These are phyloP conservation scores for Aphanomyces invadans DNA, from an alignment of 352 stramenopile species.

Conservation along the genomic window DNA sequence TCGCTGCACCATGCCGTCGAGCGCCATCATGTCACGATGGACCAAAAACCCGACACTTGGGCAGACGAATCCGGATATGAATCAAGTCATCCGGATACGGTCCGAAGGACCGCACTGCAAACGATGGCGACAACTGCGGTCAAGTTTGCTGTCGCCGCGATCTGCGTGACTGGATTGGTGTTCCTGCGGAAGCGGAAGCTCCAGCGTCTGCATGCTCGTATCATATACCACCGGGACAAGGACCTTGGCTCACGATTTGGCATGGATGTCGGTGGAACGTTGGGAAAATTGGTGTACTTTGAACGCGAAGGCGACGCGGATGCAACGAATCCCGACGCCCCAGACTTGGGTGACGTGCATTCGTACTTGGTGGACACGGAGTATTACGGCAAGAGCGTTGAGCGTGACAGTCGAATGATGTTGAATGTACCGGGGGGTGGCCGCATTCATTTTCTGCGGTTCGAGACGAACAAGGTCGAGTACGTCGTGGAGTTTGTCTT, in stretches of 20 bases:
- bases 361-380: constrained; percentile 35
- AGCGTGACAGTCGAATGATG: constrained; percentile 39
- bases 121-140: not conserved
- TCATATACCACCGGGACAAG: constrained; percentile 55
- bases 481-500: constrained; percentile 59
- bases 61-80: not conserved
- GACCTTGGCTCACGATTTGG: constrained; percentile 77
- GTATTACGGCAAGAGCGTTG: constrained; percentile 44
- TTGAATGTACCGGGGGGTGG: constrained; percentile 73
- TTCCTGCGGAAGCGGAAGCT: constrained; percentile 63
- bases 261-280: constrained; percentile 89
- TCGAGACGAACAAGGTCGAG: constrained; percentile 62
- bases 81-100: not conserved
- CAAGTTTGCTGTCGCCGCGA: constrained; percentile 55
- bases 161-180: constrained; percentile 57
- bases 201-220: constrained; percentile 55
- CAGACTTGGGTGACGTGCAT: constrained; percentile 26
- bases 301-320: constrained; percentile 44
- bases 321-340: constrained; percentile 28
- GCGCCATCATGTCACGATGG: no score
- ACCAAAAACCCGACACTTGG: no score
- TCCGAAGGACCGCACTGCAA: not conserved
- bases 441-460: constrained; percentile 93
- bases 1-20: no score
- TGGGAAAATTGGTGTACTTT: constrained; percentile 93